Evolutionary conservation across 164 flowering plant species (phyloP), one percentile per base, ranked within the genome.

Genomic region (Brasenia schreberi): DNA sequence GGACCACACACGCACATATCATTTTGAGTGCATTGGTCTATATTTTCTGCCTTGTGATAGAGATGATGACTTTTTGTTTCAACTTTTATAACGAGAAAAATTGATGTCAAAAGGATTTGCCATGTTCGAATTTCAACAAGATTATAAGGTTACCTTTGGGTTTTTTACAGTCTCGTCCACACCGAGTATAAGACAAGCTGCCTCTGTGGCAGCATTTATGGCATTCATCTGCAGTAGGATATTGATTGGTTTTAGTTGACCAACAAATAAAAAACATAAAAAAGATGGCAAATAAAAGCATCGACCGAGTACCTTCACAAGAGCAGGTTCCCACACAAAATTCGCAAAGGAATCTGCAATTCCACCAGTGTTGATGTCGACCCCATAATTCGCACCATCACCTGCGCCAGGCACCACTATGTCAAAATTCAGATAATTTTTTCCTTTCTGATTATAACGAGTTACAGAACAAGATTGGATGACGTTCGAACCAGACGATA

Each of bases 321-420:
- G 89, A 39, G 99, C 84, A 62, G 99, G 99, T 70, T 95, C 99
- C 99, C 97, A 95, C 19, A 95, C 99, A 79, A 92, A 95, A 78
- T 86, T 95, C 18, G 89, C 90, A 77, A 80, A 95, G 39, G 97
- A 87, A 83, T 95, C 96, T 43, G 90, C 80, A 73, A 95, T 88
- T 63, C 97, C 97, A 66, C 97, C 99, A 63, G 99, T 89, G 76
- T 89, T 89, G 72, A 95, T 86, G 71, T 95, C 99, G 68, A 95
- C 97, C 18, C 99, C 99, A 81, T 81, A 92, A 66, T 67, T 83
- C 43, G 88, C 90, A 73, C 99, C 99, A 68, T 95, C 97, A 67
- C 97, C 97, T 89, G 81, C 56, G 67, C 69, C 59, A 63, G 33
- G 11, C 18, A 43, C 42, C 33, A 43, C 0, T 49, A 65, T 23